These are phyloP conservation scores for Petunia secreta DNA, from an alignment of 257 asterid species.

Conservation along the genomic window DNA sequence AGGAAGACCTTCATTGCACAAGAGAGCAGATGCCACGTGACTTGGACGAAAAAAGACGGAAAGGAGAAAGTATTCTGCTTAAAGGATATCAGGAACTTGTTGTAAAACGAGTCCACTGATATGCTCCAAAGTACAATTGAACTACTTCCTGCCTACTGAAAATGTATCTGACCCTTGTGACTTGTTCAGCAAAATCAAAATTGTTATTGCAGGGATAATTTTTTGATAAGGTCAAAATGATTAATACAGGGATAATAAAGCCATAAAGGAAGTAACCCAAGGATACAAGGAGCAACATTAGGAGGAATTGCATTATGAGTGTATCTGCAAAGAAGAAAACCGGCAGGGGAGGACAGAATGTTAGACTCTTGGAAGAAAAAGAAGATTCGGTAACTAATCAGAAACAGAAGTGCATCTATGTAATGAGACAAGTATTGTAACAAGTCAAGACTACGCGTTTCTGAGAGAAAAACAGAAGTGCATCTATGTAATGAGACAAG, in stretches of 20 bases:
- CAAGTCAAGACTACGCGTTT: too few species aligned
- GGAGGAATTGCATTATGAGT: slow-evolving; percentile 79
- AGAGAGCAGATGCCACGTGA: neutral
- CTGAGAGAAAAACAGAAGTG: too few species aligned
- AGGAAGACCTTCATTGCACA: neutral
- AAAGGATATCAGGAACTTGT: slow-evolving; percentile 1
- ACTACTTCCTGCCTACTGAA: neutral
- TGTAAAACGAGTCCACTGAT: neutral
- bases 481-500: too few species aligned
- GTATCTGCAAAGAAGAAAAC: slow-evolving; percentile 59
- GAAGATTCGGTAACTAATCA: slow-evolving; percentile 13
- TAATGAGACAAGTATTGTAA: too few species aligned
- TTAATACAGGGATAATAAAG: slow-evolving; percentile 24
- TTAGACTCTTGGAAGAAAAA: neutral
- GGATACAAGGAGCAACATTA: slow-evolving; percentile 93
- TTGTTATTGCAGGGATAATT: too few species aligned
- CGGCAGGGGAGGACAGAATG: neutral
- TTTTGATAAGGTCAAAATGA: neutral
- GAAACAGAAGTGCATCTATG: neutral
- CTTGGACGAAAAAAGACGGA: slow-evolving; percentile 3
- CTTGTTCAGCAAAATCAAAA: neutral
- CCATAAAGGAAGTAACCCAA: slow-evolving; percentile 30
- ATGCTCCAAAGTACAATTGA: slow-evolving; percentile 21
- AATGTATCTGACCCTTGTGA: neutral
- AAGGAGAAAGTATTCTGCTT: neutral